Percentiles rank a stretch among this genome's conserved stretches.
Conservation (phyloP, 805 yeast species). For the Candida succiphila region DNA sequence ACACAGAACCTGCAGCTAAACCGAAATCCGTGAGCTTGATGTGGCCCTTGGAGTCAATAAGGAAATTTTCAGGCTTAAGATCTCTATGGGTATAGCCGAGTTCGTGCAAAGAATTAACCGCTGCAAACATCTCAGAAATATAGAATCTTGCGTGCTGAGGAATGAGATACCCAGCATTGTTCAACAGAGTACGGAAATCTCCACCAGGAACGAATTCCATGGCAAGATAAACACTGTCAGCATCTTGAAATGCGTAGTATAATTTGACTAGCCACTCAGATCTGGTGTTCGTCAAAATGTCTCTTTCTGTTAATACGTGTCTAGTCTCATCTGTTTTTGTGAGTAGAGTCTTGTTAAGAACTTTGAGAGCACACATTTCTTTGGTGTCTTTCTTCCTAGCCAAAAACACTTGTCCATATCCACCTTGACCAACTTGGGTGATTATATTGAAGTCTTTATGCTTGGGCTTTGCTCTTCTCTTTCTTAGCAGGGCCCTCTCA, state of each 20-base stretch:
- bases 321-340: slow-evolving; percentile 90
- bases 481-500: slow-evolving; percentile 77
- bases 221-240: slow-evolving; percentile 82
- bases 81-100: slow-evolving; percentile 96
- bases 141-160: slow-evolving; percentile 96
- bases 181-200: slow-evolving; percentile 88
- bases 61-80: slow-evolving; percentile 88
- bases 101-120: slow-evolving; percentile 88
- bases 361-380: slow-evolving; percentile 92
- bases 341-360: slow-evolving; percentile 76
- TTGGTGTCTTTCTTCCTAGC: slow-evolving; percentile 91
- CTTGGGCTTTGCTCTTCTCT: slow-evolving; percentile 83
- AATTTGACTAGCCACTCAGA: slow-evolving; percentile 94
- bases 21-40: slow-evolving; percentile 95
- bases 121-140: slow-evolving; percentile 91
- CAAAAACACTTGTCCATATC: slow-evolving; percentile 96
- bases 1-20: slow-evolving; percentile 91
- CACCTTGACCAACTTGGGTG: slow-evolving; percentile 99
- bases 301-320: slow-evolving; percentile 93
- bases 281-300: slow-evolving; percentile 90
- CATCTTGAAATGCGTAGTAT: slow-evolving; percentile 90
- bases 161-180: slow-evolving; percentile 84
- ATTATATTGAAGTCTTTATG: slow-evolving; percentile 94
- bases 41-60: slow-evolving; percentile 85
- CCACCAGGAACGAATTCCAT: slow-evolving; percentile 99